Evolutionary conservation across 495 filamentous ascomycete genomes (phyloP), one percentile per base, ranked within the genome.

Genomic region (Penicillium parvum): DNA sequence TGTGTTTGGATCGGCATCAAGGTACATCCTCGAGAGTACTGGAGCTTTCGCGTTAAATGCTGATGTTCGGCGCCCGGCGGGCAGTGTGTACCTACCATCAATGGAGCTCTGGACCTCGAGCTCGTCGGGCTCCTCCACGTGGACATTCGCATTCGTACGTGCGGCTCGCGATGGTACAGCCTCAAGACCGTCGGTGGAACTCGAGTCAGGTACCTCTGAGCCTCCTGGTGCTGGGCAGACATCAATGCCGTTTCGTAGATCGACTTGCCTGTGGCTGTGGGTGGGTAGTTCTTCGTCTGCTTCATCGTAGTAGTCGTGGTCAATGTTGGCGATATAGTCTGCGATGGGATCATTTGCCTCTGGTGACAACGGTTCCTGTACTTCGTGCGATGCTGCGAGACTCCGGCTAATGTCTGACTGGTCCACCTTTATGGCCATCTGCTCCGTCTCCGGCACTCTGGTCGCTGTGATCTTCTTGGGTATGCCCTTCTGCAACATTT

Each of bases 251-350:
- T 32, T 43, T 32, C 48, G 39, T 11, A 15, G 3, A 9, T 52
- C 45, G 4, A 25, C 36, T 14, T 37, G 30, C 7, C 8, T 45
- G 32, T 18, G 42, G 19, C 17, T 41, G 41, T n/a, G 22, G 28
- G 20, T 42, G 11, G n/a, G n/a, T n/a, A n/a, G n/a, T 16, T 59
- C 55, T 19, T 68, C 56, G 18, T 30, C 37, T 2, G 27, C 38
- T 14, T 48, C 38, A 2, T 10, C 10, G 15, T 56, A 53, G 23
- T 68, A 60, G 7, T 66, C 55, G 4, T 52, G 46, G 20, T 66
- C 59, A 12, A 90, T 79, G 55, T 94, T 90, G 43, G 76, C 78
- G 40, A 90, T 83, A 50, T 94, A 92, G 54, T 95, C 89, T 2
- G 76, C 77, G 15, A 86, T 33, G 3, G 81, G 68, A 0, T 74